These are phyloP conservation scores for Epicoccum nigrum DNA, from an alignment of 2,329 filamentous ascomycete species.

Conservation along the genomic window DNA sequence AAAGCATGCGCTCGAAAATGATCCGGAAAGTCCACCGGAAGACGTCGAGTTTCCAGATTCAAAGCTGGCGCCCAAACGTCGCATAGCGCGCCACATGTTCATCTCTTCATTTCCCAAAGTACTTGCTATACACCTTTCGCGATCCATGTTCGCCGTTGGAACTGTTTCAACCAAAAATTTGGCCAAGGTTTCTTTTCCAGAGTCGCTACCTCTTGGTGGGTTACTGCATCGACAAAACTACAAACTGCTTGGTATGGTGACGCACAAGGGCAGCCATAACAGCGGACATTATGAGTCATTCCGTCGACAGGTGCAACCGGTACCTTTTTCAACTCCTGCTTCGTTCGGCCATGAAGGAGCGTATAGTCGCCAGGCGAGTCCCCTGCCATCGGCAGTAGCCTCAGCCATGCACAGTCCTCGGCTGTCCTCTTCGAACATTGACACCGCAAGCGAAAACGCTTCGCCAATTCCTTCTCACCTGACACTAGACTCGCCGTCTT, in stretches of 20 bases:
- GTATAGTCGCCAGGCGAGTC: constrained; percentile 67
- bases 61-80: constrained; percentile 76
- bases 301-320: constrained; percentile 77
- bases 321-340: constrained; percentile 82
- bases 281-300: constrained; percentile 98
- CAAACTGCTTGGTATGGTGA: constrained; percentile 83
- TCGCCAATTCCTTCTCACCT: constrained; percentile 34
- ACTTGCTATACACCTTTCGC: constrained; percentile 87
- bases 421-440: constrained; percentile 45
- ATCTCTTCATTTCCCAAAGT: constrained; percentile 89
- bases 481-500: constrained; percentile 39
- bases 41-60: constrained; percentile 77
- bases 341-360: constrained; percentile 77
- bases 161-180: constrained; percentile 87
- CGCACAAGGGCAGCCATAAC: constrained; percentile 93
- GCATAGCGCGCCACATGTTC: constrained; percentile 84
- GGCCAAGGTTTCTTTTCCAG: constrained; percentile 91
- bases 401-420: constrained; percentile 54
- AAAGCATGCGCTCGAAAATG: constrained; percentile 71
- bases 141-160: constrained; percentile 85
- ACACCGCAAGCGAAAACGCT: constrained; percentile 27
- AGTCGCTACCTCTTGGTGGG: constrained; percentile 81
- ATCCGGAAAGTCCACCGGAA: constrained; percentile 78
- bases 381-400: constrained; percentile 51
- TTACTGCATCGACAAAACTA: constrained; percentile 80